A percentile compares a stretch with the other conserved stretches of the same genome.
These are phyloP conservation scores for Chalciporus sphaerocephalus DNA, from an alignment of 768 basidiomycete species.

Conservation along the genomic window DNA sequence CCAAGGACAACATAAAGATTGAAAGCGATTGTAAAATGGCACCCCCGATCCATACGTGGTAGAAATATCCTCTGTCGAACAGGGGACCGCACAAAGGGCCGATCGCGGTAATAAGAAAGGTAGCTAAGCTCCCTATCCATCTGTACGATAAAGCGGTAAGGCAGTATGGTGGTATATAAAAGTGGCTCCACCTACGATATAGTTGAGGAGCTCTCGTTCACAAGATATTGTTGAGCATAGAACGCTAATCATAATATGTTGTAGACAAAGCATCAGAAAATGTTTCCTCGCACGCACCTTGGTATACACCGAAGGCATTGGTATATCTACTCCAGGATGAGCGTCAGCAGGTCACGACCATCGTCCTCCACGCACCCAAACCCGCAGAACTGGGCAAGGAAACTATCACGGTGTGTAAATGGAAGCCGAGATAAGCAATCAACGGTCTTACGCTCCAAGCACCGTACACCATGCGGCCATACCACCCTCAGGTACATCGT, in stretches of 20 bases:
- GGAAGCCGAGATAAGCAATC: background rate
- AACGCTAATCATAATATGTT: constrained; percentile 12
- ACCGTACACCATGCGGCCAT: constrained; percentile 25
- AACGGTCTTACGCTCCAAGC: constrained; percentile 19
- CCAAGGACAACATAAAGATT: constrained; percentile 37
- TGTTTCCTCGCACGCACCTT: constrained; percentile 9
- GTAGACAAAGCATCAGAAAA: background rate
- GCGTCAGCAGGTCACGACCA: background rate
- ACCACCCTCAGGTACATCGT: constrained; percentile 7
- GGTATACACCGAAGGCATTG: constrained; percentile 27
- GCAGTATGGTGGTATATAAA: too few species aligned
- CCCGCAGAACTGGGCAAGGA: constrained; percentile 25
- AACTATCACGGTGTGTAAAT: constrained; percentile 12
- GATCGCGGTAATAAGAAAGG: constrained; percentile 15
- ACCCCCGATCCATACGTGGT: constrained; percentile 21
- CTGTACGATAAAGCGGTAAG: constrained; percentile 5
- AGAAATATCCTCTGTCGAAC: constrained; percentile 26
- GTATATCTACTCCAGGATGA: constrained; percentile 13
- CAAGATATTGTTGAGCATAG: constrained; percentile 19
- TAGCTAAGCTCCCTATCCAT: constrained; percentile 25
- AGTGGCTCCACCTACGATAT: constrained; percentile 19
- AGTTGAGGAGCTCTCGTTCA: constrained; percentile 20
- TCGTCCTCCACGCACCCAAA: constrained; percentile 16
- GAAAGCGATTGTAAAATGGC: constrained; percentile 27
- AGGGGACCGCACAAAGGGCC: constrained; percentile 25